phyloP scores from a whole-genome alignment of 2,329 filamentous ascomycete genomes.

The Botrytis hyacinthi region DNA sequence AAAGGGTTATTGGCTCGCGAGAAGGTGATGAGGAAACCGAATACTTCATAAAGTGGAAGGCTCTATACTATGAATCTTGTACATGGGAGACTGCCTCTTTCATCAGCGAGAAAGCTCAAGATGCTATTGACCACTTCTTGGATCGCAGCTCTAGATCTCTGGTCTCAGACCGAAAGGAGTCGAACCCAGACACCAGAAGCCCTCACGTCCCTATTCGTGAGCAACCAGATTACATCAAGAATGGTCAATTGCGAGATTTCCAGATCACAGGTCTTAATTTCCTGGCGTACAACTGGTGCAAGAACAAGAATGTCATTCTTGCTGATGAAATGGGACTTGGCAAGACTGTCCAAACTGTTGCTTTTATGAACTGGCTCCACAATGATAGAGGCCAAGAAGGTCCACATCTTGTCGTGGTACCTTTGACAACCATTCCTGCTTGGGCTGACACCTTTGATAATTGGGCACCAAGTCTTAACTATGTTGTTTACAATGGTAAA shows the following conservation, averaged over 20 bases:
- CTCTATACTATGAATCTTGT: conserved; percentile 86
- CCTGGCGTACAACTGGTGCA: conserved; percentile 92
- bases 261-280: conserved; percentile 95
- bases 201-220: conserved; percentile 69
- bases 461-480: conserved; percentile 95
- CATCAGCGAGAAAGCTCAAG: conserved; percentile 75
- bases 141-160: conserved; percentile 80
- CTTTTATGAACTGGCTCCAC: conserved; percentile 95
- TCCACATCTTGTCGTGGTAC: conserved; percentile 95
- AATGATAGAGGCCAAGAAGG: conserved; percentile 88
- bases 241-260: conserved; percentile 85
- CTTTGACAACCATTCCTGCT: conserved; percentile 92
- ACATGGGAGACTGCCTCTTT: conserved; percentile 85
- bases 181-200: conserved; percentile 71
- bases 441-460: conserved; percentile 98
- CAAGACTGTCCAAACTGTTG: conserved; percentile 96
- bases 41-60: conserved; percentile 97
- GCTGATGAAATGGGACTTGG: conserved; percentile 98
- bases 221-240: conserved; percentile 81
- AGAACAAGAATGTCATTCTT: conserved; percentile 90
- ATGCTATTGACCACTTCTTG: conserved; percentile 87
- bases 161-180: conserved; percentile 74
- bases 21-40: conserved; percentile 78
- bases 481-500: conserved; percentile 93
- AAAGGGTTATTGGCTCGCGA: conserved; percentile 83